Conservation (phyloP, 805 yeast genomes). For the Saturnispora dispora region DNA sequence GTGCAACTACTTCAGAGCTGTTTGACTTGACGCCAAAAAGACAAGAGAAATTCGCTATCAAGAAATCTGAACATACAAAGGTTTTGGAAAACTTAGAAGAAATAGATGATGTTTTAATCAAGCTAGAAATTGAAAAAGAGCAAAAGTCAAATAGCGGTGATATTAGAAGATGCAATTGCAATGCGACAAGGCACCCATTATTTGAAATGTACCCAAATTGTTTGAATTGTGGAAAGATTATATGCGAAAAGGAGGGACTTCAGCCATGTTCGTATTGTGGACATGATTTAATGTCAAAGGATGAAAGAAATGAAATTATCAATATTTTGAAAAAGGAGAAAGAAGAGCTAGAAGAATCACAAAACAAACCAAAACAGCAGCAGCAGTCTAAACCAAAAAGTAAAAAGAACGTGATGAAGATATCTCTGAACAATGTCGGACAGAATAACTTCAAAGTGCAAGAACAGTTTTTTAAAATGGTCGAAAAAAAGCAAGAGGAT, state of each 20-base stretch:
- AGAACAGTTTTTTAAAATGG: conserved; percentile 49
- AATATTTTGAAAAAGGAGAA: conserved; percentile 47
- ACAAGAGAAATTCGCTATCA: conserved; percentile 14
- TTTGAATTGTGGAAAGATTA: conserved; percentile 85
- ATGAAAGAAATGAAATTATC: conserved; percentile 54
- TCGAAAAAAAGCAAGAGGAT: conserved; percentile 41
- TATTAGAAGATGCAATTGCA: conserved; percentile 55
- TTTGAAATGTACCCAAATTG: conserved; percentile 91
- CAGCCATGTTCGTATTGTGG: conserved; percentile 88
- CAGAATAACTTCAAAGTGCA: conserved; percentile 61
- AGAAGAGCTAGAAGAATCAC: conserved; percentile 21
- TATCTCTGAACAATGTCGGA: conserved; percentile 50
- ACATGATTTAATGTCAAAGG: conserved; percentile 46
- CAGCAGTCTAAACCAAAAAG: conserved; percentile 19
- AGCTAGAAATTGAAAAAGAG: conserved; percentile 31
- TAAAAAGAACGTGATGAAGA: conserved; percentile 38
- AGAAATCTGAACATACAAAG: conserved; percentile 26
- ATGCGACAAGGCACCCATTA: conserved; percentile 81
- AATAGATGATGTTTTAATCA: conserved; percentile 39
- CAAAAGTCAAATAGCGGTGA: conserved; percentile 7
- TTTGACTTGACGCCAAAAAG: conserved; percentile 30
- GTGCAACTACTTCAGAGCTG: conserved; percentile 40
- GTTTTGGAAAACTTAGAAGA: conserved; percentile 43
- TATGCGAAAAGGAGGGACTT: conserved; percentile 82
- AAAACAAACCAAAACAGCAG: conserved; percentile 8